Percentiles rank a stretch among this genome's conserved stretches.
Evolutionary conservation across 2,329 filamentous ascomycete species (phyloP).

Genomic region (Xylariaceae sp.): DNA sequence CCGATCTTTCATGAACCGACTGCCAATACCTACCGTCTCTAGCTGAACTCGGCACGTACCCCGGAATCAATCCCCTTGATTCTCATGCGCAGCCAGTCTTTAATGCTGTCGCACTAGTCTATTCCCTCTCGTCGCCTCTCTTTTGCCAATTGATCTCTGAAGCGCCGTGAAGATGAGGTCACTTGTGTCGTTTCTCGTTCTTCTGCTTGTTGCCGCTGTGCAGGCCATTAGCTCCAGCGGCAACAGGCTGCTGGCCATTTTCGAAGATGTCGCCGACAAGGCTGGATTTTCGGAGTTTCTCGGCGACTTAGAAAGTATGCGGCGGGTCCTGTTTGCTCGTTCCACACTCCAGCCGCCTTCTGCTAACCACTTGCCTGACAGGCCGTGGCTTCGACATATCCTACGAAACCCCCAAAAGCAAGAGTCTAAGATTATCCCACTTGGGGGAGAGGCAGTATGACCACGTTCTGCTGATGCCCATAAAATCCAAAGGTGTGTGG

Average conservation of each 20-base stretch:
- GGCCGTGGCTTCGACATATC: conserved; percentile 77
- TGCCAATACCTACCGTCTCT: not conserved
- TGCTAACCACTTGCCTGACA: conserved; percentile 38
- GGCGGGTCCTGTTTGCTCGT: not conserved
- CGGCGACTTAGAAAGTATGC: conserved; percentile 64
- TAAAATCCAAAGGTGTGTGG: conserved; percentile 75
- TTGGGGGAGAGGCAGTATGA: conserved; percentile 87
- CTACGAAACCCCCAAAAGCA: conserved; percentile 79
- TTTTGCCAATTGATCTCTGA: conserved; percentile 17
- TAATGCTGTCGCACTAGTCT: conserved; percentile 19
- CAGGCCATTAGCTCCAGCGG: conserved; percentile 77
- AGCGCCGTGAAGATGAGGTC: conserved; percentile 61
- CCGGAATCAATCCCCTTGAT: conserved; percentile 2
- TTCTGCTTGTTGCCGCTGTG: conserved; percentile 62
- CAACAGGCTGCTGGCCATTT: conserved; percentile 74
- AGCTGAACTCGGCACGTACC: not conserved
- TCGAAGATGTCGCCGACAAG: conserved; percentile 80
- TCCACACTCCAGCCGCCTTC: not conserved
- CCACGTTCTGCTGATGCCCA: conserved; percentile 83
- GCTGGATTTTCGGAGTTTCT: conserved; percentile 78
- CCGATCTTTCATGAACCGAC: conserved; percentile 11
- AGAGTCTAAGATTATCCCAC: conserved; percentile 71
- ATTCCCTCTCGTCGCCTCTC: conserved; percentile 14
- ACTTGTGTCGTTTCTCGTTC: conserved; percentile 64
- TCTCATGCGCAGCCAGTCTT: conserved; percentile 26